Percentiles rank a stretch among this genome's conserved stretches.
These are phyloP conservation scores for Neospora caninum DNA, from an alignment of 169 alveolate genomes.

Conservation along the genomic window DNA sequence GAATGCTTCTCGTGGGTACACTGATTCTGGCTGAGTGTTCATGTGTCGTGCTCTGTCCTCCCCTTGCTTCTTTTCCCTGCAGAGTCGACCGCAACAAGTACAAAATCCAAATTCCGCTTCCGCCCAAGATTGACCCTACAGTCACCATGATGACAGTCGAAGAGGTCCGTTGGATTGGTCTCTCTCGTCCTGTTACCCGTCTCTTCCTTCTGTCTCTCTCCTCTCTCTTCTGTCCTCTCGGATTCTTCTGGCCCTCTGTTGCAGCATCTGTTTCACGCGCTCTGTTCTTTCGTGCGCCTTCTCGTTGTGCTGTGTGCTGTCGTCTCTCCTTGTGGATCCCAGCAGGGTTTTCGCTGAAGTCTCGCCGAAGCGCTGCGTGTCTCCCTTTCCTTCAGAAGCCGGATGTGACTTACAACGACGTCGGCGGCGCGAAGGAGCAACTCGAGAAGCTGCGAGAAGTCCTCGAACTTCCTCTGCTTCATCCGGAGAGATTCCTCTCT, in stretches of 20 bases:
- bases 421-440: conserved; percentile 99
- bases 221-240: too few species aligned
- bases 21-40: too few species aligned
- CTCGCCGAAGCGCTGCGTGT: background rate
- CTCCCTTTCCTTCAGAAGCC: conserved; percentile 92
- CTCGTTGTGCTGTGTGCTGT: background rate
- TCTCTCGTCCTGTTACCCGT: background rate
- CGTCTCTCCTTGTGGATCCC: background rate
- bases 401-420: conserved; percentile 99
- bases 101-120: conserved; percentile 96
- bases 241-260: too few species aligned
- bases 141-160: conserved; percentile 99
- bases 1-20: too few species aligned
- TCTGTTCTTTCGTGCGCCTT: background rate
- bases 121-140: conserved; percentile 99
- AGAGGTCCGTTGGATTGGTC: conserved; percentile 76
- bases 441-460: conserved; percentile 95
- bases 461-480: conserved; percentile 97
- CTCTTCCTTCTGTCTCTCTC: too few species aligned
- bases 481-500: conserved; percentile 97
- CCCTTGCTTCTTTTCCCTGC: conserved; percentile 6
- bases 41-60: too few species aligned
- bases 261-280: background rate
- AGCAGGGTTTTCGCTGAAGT: background rate
- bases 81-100: conserved; percentile 94